Base-by-base conservation (phyloP, 2,329 filamentous ascomycete species). In the Sarocladium oryzae region DNA sequence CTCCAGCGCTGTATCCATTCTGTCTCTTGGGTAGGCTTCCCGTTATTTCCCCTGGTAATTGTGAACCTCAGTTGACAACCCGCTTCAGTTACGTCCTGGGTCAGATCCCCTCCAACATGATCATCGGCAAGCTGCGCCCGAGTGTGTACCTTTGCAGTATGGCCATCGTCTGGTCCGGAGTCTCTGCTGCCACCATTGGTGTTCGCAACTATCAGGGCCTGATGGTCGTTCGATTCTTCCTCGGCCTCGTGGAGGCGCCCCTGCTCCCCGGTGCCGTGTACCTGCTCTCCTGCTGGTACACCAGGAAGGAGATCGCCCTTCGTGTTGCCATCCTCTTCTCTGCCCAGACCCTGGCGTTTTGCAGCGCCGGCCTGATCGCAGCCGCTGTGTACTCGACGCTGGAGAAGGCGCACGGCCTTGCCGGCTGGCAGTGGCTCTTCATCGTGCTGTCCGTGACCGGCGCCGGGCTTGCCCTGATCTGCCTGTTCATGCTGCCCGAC, bases 401-500 rank as follows among this genome's bases (percentile, higher is more conserved):
- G 2, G 57, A 58, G 11, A 54, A 54, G 0, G 51, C 48, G 2
- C 51, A 55, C 16, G 67, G 68, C 1, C 54, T 72, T 11, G 58
- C 58, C 11, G 69, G 67, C 1, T 73, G 70, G 70, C 61, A 63
- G 51, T 72, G 69, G 69, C 57, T 71, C 0, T 71, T 71, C 50
- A 66, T 71, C 16, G 61, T 73, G 4, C 62, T 70, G 36, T 68
- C 55, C 2, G 35, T 53, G 15, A 54, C 55, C 3, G 58, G 60
- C 1, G 51, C 58, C 1, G 43, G 49, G 3, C 55, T 58, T 0
- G 60, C 58, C 0, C 35, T 61, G 3, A 20, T 61, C 1, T 55
- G 52, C 0, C 49, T 61, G 1, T 56, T 58, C 23, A 49, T 59
- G 7, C 46, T 62, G 0, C 60, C 60, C 2, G 60, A 61, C 33